A percentile compares a stretch with the other conserved stretches of the same genome.
phyloP scores from a whole-genome alignment of 2,329 filamentous ascomycete species.

The Ophiosphaerella narmari region DNA sequence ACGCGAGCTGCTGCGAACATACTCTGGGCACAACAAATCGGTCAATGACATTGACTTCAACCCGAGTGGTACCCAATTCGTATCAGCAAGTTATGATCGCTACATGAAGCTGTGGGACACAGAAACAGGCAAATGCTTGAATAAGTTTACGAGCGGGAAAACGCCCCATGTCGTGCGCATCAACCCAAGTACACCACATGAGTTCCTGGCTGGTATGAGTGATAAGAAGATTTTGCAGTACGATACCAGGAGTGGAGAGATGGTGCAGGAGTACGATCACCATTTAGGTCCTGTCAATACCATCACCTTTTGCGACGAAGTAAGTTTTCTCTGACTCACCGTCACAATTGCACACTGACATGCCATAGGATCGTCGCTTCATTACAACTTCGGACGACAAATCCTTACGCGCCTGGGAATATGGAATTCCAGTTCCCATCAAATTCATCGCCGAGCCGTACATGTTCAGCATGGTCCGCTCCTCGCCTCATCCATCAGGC shows the following conservation, averaged over 20 bases:
- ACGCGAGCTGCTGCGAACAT: constrained; percentile 87
- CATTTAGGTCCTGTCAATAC: constrained; percentile 98
- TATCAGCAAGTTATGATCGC: constrained; percentile 90
- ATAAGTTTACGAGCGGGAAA: constrained; percentile 89
- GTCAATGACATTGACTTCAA: constrained; percentile 91
- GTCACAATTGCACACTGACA: constrained; percentile 7
- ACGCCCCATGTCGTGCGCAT: constrained; percentile 94
- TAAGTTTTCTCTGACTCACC: constrained; percentile 3
- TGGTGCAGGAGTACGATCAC: constrained; percentile 97
- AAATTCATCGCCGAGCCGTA: constrained; percentile 97
- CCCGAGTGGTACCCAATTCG: constrained; percentile 77
- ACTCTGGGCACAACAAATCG: constrained; percentile 85
- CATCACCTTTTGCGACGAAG: constrained; percentile 89
- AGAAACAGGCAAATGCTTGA: constrained; percentile 86
- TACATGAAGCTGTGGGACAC: constrained; percentile 99
- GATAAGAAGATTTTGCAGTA: constrained; percentile 99
- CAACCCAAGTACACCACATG: constrained; percentile 82
- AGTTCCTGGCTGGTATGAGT: constrained; percentile 95
- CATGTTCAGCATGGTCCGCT: constrained; percentile 94
- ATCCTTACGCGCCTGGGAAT: constrained; percentile 95
- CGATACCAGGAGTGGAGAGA: constrained; percentile 79
- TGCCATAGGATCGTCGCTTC: constrained; percentile 73
- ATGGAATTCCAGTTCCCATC: constrained; percentile 96
- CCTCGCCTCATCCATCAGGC: constrained; percentile 81
- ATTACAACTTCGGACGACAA: constrained; percentile 99